Evolutionary conservation across 2,329 filamentous ascomycete genomes (phyloP), one percentile per base, ranked within the genome.

Genomic region (Ceratocystiopsis sp.): DNA sequence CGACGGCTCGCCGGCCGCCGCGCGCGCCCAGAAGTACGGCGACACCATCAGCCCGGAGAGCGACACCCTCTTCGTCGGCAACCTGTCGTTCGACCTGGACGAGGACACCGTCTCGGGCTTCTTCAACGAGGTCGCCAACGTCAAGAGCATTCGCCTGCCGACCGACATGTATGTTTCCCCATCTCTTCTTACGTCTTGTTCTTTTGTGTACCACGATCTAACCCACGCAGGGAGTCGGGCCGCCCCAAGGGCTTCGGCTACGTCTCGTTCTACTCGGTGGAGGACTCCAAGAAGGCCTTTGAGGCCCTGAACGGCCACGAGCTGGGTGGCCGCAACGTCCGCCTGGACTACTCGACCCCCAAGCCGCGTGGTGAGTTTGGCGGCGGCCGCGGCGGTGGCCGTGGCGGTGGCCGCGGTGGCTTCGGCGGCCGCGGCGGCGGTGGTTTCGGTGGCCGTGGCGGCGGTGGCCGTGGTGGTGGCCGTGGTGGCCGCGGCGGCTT

Each of bases 231-330:
- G 60, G 85, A 93, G 48, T 77, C 77, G 49, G 86, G 85, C 51
- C 75, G 78, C 53, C 78, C 80, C 58, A 94, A 94, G 78, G 87
- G 87, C 45, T 94, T 93, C 62, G 87, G 84, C 44, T 95, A 95
- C 59, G 80, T 94, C 50, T 79, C 80, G 57, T 94, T 89, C 69
- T 66, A 67, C 53, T 82, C 80, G 16, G 61, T 91, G 48, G 85
- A 93, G 25, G 86, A 94, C 55, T 84, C 87, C 55, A 83, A 80
- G 65, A 64, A 68, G 54, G 87, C 78, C 19, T 75, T 84, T 53
- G 69, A 80, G 53, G 65, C 69, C 44, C 61, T 71, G 47, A 68
- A 76, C 49, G 72, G 73, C 42, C 59, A 65, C 51, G 77, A 84
- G 46, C 71, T 91, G 53, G 71, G 68, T 50, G 76, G 82, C 45